Evolutionary conservation across 345 rosid genomes (phyloP).

Genomic region (Eucalyptus coolabah): DNA sequence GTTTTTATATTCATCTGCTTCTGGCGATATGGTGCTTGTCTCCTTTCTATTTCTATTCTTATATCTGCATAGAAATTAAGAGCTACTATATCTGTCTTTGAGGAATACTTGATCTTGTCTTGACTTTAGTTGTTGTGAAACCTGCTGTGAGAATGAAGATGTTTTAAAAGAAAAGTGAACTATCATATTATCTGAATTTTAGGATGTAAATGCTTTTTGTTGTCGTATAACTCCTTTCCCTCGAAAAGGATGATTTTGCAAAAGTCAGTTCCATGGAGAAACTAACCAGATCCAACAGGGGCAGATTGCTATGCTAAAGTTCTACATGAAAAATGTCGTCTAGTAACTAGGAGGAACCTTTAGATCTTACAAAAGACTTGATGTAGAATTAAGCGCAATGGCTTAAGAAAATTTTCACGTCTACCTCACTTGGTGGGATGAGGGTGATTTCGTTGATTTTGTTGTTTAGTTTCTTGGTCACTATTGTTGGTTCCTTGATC

Average conservation of each 20-base stretch:
- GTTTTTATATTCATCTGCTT: background rate
- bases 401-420: background rate
- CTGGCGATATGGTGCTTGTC: background rate
- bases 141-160: background rate
- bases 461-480: background rate
- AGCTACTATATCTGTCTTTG: background rate
- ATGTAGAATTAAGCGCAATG: background rate
- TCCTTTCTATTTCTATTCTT: background rate
- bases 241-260: background rate
- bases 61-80: background rate
- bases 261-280: background rate
- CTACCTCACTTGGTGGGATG: background rate
- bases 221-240: background rate
- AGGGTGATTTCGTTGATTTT: background rate
- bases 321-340: background rate
- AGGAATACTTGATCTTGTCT: background rate
- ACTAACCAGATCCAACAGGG: background rate
- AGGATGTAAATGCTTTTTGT: background rate
- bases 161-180: background rate
- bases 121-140: background rate
- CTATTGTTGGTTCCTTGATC: background rate
- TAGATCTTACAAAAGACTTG: background rate
- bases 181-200: background rate
- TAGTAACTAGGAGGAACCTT: background rate
- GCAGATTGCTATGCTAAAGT: background rate